Evolutionary conservation across 1,284 basidiomycete species (phyloP), one percentile per base, ranked within the genome.

Genomic region (Ganoderma leucocontextum): DNA sequence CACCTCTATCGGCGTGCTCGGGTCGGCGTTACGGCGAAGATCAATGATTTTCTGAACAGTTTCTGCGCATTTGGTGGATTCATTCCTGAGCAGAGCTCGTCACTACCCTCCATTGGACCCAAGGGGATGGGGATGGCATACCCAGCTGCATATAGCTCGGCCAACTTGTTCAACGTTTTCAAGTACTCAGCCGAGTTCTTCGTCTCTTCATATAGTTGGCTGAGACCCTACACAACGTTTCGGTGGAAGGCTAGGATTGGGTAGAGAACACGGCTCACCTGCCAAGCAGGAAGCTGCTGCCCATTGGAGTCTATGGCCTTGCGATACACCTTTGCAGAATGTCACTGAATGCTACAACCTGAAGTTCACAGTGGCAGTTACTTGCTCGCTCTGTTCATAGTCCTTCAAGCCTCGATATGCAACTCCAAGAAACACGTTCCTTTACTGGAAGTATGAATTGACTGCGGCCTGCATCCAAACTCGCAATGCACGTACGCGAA

Each of bases 381-480:
- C 94, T 88, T 93, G 89, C 84, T 97, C 95, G 81, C 95, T 93
- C 77, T 91, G 83, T 39, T 91, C 87, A 35, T 82, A 78, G 63
- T 93, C 86, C 35, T 88, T 88, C 3, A 96, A 82, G 76, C 96
- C 94, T 8, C 93, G 83, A 17, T 88, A 83, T 0, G 96, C 89
- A 15, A 96, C 80, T 1, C 91, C 96, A 29, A 95, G 85, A 77
- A 95, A 97, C 8, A 96, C 91, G 75, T 93, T 87, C 8, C 95
- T 97, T 13, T 25, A 38, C 15, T 25, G 22, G 59, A 22, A 17
- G n/a, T 38, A 38, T 63, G 38, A 57, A 44, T 29, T 25, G 36
- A 29, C 12, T 49, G 33, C 4, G 36, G 36, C 12, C 2, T 5
- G 72, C 47, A 63, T 64, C 33, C 67, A 67, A 25, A 57, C 29